Percentiles rank a stretch among this genome's conserved stretches.
Evolutionary conservation across 306 rosid species (phyloP).

Genomic region (Pueraria montana): DNA sequence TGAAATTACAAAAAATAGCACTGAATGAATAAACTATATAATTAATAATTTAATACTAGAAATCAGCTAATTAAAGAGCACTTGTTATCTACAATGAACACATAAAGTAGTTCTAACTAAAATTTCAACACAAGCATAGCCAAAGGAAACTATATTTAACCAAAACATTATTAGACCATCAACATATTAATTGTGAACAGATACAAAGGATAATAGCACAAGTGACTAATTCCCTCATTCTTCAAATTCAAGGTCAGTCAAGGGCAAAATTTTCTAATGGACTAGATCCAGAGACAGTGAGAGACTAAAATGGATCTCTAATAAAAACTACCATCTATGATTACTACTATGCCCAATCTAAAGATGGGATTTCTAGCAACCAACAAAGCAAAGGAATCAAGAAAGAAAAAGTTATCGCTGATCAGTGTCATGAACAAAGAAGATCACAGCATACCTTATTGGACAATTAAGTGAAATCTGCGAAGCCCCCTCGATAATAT

Average conservation of each 20-base stretch:
- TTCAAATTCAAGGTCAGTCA: conserved; percentile 4
- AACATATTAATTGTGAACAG: conserved; percentile 18
- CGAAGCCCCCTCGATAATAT: conserved; percentile 89
- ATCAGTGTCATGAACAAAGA: conserved; percentile 42
- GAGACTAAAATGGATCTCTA: background rate
- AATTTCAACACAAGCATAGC: conserved; percentile 24
- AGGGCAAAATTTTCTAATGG: conserved; percentile 5
- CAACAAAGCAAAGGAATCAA: conserved; percentile 28
- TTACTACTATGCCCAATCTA: conserved; percentile 22
- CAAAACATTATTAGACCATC: conserved; percentile 16
- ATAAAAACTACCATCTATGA: conserved; percentile 1
- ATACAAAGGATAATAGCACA: background rate
- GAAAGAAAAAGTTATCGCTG: conserved; percentile 23
- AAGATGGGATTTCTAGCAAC: conserved; percentile 14
- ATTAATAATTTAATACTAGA: background rate
- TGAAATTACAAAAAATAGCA: conserved; percentile 26
- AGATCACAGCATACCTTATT: conserved; percentile 76
- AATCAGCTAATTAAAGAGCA: conserved; percentile 1
- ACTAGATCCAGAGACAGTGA: conserved; percentile 10
- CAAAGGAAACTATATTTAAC: background rate
- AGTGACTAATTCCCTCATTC: conserved; percentile 4
- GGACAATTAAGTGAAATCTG: conserved; percentile 95
- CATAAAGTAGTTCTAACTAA: conserved; percentile 12
- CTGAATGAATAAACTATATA: conserved; percentile 11
- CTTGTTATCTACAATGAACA: conserved; percentile 15